These are phyloP conservation scores for Termitomyces sp. DNA, from an alignment of 1,284 basidiomycete genomes.

Conservation along the genomic window DNA sequence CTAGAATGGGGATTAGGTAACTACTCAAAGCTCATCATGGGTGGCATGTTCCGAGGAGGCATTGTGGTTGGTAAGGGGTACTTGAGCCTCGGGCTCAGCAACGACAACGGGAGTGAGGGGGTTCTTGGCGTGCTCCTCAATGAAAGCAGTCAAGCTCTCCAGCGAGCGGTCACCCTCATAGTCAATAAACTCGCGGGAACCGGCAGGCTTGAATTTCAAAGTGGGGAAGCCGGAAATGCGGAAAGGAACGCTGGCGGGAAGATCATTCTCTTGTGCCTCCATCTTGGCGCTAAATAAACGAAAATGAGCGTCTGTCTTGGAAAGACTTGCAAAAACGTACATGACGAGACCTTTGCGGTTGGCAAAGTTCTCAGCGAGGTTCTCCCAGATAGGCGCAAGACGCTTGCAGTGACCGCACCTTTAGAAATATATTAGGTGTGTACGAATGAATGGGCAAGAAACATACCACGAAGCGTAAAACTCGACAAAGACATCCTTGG, in stretches of 20 bases:
- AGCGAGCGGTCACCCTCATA: slow-evolving; percentile 90
- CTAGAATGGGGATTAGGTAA: slow-evolving; percentile 7
- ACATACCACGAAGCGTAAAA: slow-evolving; percentile 94
- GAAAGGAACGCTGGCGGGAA: slow-evolving; percentile 87
- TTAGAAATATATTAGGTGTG: slow-evolving; percentile 12
- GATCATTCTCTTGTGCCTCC: slow-evolving; percentile 95
- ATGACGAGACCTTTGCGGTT: slow-evolving; percentile 78
- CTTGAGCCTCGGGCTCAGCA: slow-evolving; percentile 29
- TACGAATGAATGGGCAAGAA: not conserved
- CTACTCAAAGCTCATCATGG: slow-evolving; percentile 43
- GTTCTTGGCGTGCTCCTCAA: slow-evolving; percentile 80
- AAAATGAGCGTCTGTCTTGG: slow-evolving; percentile 11
- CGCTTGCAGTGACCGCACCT: slow-evolving; percentile 97
- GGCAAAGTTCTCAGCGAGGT: slow-evolving; percentile 83
- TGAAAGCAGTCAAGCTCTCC: slow-evolving; percentile 81
- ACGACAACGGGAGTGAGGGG: slow-evolving; percentile 39
- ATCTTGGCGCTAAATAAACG: slow-evolving; percentile 79
- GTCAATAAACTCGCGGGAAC: slow-evolving; percentile 82
- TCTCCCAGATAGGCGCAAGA: slow-evolving; percentile 92
- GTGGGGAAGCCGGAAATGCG: slow-evolving; percentile 89
- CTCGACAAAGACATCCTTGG: slow-evolving; percentile 95
- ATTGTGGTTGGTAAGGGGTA: slow-evolving; percentile 29
- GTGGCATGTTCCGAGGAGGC: slow-evolving; percentile 14
- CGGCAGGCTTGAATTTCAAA: slow-evolving; percentile 94
- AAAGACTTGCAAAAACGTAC: slow-evolving; percentile 37